Conservation (phyloP, 2,329 filamentous ascomycete genomes). For the Polytolypa hystricis region DNA sequence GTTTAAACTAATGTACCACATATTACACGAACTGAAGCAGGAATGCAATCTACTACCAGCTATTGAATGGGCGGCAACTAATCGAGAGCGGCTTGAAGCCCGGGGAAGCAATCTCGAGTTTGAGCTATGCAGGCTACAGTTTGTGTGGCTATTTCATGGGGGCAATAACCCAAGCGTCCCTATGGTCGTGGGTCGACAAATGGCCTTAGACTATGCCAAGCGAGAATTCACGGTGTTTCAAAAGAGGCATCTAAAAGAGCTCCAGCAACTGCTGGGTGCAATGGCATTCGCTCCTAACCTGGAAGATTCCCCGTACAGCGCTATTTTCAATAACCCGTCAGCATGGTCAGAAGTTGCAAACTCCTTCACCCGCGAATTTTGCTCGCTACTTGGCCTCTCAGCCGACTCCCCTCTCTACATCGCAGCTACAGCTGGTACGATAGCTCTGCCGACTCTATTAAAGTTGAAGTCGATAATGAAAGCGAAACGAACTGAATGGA, state of each 20-base stretch:
- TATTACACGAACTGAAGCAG: slow-evolving; percentile 65
- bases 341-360: slow-evolving; percentile 73
- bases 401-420: slow-evolving; percentile 89
- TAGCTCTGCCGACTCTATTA: slow-evolving; percentile 76
- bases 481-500: slow-evolving; percentile 89
- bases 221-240: slow-evolving; percentile 65
- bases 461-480: slow-evolving; percentile 84
- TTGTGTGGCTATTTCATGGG: slow-evolving; percentile 74
- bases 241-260: slow-evolving; percentile 62
- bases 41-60: slow-evolving; percentile 65
- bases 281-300: slow-evolving; percentile 72
- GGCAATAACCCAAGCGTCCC: slow-evolving; percentile 21
- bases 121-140: slow-evolving; percentile 81
- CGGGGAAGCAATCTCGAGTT: slow-evolving; percentile 91
- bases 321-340: slow-evolving; percentile 61
- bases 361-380: slow-evolving; percentile 93
- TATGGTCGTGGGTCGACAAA: slow-evolving; percentile 19
- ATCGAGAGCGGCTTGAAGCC: slow-evolving; percentile 60
- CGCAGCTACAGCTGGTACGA: slow-evolving; percentile 81
- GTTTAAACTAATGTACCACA: slow-evolving; percentile 84
- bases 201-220: slow-evolving; percentile 66
- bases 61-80: slow-evolving; percentile 70
- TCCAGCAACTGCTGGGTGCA: slow-evolving; percentile 69
- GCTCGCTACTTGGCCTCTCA: slow-evolving; percentile 76
- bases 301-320: slow-evolving; percentile 62